phyloP scores from a whole-genome alignment of 1,284 basidiomycete species.

The Thecaphora frezii region DNA sequence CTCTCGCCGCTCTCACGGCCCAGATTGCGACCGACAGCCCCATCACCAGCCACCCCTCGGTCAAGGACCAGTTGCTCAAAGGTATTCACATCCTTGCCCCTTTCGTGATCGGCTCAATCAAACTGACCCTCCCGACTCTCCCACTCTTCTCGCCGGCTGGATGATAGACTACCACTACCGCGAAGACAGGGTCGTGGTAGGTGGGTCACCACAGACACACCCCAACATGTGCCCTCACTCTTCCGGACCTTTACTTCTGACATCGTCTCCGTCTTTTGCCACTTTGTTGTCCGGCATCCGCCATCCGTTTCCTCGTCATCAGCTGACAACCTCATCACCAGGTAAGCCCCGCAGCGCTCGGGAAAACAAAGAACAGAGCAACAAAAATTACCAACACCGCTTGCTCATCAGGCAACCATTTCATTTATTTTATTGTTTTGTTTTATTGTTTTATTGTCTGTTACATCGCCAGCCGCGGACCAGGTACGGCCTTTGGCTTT shows the following conservation, averaged over 20 bases:
- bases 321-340: slow-evolving; percentile 74
- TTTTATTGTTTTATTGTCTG: background rate
- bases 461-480: slow-evolving; percentile 68
- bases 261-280: background rate
- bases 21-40: slow-evolving; percentile 64
- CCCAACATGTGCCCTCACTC: background rate
- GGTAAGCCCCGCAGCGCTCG: slow-evolving; percentile 62
- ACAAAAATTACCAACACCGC: too few relatives aligned
- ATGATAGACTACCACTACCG: slow-evolving; percentile 72
- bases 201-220: background rate
- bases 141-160: too few relatives aligned
- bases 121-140: slow-evolving; percentile 3
- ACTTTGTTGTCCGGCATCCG: background rate
- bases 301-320: slow-evolving; percentile 37
- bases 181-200: slow-evolving; percentile 72
- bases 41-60: slow-evolving; percentile 78
- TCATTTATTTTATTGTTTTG: too few relatives aligned
- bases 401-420: background rate
- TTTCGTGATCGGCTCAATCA: background rate
- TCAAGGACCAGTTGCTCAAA: slow-evolving; percentile 68
- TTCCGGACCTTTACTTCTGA: background rate
- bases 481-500: slow-evolving; percentile 78
- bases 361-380: too few relatives aligned
- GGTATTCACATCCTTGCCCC: slow-evolving; percentile 58
- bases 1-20: slow-evolving; percentile 70